Evolutionary conservation across 164 flowering plant species (phyloP).

Genomic region (Annona squamosa): DNA sequence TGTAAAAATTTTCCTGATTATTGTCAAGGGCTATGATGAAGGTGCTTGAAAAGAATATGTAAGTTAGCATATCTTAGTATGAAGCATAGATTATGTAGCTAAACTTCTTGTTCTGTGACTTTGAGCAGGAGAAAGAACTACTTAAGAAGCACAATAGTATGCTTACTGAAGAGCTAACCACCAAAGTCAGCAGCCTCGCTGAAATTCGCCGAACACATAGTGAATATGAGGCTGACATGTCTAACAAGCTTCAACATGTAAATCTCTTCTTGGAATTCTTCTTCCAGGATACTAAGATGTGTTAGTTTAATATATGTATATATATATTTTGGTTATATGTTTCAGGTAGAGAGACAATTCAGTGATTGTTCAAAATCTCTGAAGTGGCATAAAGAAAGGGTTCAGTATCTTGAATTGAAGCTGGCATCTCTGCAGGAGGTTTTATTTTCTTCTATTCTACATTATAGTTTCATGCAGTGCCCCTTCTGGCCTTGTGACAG

Average conservation of each 20-base stretch:
- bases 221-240: slow-evolving; percentile 75
- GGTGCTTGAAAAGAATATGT: too few relatives aligned
- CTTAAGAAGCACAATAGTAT: slow-evolving; percentile 77
- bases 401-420: slow-evolving; percentile 59
- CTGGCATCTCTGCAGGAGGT: slow-evolving; percentile 68
- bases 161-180: slow-evolving; percentile 83
- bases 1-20: too few relatives aligned
- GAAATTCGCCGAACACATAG: slow-evolving; percentile 49
- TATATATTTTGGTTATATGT: not conserved
- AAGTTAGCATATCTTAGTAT: too few relatives aligned
- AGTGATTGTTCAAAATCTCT: slow-evolving; percentile 57
- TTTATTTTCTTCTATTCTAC: slow-evolving; percentile 1
- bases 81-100: too few relatives aligned
- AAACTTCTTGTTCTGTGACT: not conserved
- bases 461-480: slow-evolving; percentile 1
- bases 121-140: slow-evolving; percentile 82
- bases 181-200: slow-evolving; percentile 44
- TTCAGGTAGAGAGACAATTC: slow-evolving; percentile 58
- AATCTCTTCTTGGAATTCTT: slow-evolving; percentile 5
- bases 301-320: not conserved
- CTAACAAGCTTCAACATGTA: slow-evolving; percentile 70
- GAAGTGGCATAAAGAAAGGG: slow-evolving; percentile 61
- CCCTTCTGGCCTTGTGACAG: not conserved
- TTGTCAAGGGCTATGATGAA: too few relatives aligned
- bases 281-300: not conserved